These are phyloP conservation scores for Dactylorhiza incarnata DNA, from an alignment of 106 monocot species.

Conservation along the genomic window DNA sequence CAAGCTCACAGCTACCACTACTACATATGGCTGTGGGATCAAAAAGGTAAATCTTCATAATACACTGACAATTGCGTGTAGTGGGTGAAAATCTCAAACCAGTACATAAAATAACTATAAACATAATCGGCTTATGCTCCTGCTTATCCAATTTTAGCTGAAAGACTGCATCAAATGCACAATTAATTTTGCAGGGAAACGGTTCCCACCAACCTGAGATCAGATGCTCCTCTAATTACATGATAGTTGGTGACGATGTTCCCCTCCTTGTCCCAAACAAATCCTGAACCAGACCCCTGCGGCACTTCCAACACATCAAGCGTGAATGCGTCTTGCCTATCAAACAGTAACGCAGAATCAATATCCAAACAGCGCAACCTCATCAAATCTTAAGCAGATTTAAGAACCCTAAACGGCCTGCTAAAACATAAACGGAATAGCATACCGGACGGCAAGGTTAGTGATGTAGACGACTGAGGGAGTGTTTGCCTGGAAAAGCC, in stretches of 20 bases:
- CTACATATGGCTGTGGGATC: no score
- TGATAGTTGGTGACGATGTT: conserved; percentile 93
- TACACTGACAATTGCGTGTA: no score
- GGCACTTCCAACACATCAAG: conserved; percentile 96
- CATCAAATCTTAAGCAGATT: background rate
- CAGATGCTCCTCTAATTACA: conserved; percentile 90
- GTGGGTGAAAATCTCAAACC: no score
- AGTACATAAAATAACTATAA: no score
- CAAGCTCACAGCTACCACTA: no score
- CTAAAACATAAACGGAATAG: background rate
- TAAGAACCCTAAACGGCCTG: background rate
- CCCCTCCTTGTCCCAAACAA: conserved; percentile 89
- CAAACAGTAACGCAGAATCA: conserved; percentile 1
- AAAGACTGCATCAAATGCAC: background rate
- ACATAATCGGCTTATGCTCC: no score
- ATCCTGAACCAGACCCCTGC: conserved; percentile 91
- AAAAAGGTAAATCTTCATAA: no score
- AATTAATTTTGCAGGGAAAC: background rate
- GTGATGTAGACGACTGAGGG: conserved; percentile 98
- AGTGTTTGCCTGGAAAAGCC: conserved; percentile 89
- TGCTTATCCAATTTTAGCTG: background rate
- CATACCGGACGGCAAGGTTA: conserved; percentile 76
- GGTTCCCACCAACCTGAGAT: conserved; percentile 68
- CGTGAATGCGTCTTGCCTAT: conserved; percentile 92
- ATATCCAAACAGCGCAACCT: background rate